These are phyloP conservation scores for Botrytis medusae DNA, from an alignment of 2,329 filamentous ascomycete genomes.

Conservation along the genomic window DNA sequence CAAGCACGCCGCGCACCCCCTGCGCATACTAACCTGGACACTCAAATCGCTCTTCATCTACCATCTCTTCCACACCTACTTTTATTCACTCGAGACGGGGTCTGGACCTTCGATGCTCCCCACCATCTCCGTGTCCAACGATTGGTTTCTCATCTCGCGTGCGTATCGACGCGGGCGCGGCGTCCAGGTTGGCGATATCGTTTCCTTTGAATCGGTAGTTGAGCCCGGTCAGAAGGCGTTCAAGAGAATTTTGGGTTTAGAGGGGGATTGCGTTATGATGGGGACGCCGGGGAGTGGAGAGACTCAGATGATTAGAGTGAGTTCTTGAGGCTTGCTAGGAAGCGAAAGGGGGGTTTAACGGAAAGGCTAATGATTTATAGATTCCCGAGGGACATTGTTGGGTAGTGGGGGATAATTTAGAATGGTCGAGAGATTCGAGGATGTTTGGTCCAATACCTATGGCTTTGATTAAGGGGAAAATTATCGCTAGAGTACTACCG, in stretches of 20 bases:
- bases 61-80: slow-evolving; percentile 60
- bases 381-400: slow-evolving; percentile 91
- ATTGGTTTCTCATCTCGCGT: slow-evolving; percentile 68
- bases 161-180: slow-evolving; percentile 67
- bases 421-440: slow-evolving; percentile 81
- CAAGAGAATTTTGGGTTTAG: slow-evolving; percentile 58
- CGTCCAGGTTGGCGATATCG: slow-evolving; percentile 76
- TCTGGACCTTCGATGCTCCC: slow-evolving; percentile 87
- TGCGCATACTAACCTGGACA: slow-evolving; percentile 48
- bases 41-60: slow-evolving; percentile 49
- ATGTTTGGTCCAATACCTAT: slow-evolving; percentile 84
- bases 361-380: slow-evolving; percentile 46
- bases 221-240: slow-evolving; percentile 59
- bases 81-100: slow-evolving; percentile 58
- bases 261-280: slow-evolving; percentile 67
- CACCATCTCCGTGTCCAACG: slow-evolving; percentile 67
- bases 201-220: slow-evolving; percentile 75
- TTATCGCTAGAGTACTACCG: slow-evolving; percentile 61
- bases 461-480: slow-evolving; percentile 80
- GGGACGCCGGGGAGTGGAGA: slow-evolving; percentile 53
- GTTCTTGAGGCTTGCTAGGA: slow-evolving; percentile 18
- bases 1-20: slow-evolving; percentile 31
- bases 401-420: slow-evolving; percentile 84
- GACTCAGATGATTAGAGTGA: slow-evolving; percentile 58
- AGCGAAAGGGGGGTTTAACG: not conserved